Evolutionary conservation across 306 rosid genomes (phyloP).

Genomic region (Sicyos edulis): DNA sequence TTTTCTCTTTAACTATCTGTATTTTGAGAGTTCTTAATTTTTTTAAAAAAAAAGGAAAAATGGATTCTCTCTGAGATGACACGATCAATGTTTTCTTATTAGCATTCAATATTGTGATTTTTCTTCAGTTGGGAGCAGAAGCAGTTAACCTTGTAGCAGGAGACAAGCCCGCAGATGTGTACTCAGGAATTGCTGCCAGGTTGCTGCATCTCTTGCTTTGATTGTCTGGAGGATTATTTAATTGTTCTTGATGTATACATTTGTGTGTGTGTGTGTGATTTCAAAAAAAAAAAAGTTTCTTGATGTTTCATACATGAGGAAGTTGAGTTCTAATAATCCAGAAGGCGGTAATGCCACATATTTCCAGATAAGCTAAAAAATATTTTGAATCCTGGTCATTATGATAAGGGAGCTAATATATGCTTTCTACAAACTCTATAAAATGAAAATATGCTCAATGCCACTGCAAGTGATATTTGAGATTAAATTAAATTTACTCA

Average conservation of each 20-base stretch:
- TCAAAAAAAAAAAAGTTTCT: neutral
- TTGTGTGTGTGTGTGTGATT: too few relatives aligned
- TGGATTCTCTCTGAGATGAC: neutral
- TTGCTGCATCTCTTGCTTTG: constrained; percentile 24
- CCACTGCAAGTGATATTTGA: neutral
- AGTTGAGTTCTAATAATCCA: neutral
- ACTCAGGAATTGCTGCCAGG: constrained; percentile 93
- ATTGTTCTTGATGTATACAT: neutral
- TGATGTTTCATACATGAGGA: neutral
- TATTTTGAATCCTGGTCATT: neutral
- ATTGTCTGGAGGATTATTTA: constrained; percentile 12
- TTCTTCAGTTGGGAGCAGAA: constrained; percentile 85
- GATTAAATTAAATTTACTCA: neutral
- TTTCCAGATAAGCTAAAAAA: neutral
- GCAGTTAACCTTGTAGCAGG: constrained; percentile 90
- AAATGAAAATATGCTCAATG: neutral
- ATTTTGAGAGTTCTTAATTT: neutral
- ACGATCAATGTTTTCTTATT: neutral
- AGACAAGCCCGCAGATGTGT: constrained; percentile 91
- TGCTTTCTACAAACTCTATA: neutral
- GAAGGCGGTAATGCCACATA: too few relatives aligned
- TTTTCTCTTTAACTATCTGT: neutral
- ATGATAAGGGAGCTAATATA: neutral
- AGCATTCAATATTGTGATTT: constrained; percentile 11
- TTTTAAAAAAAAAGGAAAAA: neutral